Evolutionary conservation across 139 green algal genomes (phyloP).

Genomic region (Chlamydomonas sphaeroides): DNA sequence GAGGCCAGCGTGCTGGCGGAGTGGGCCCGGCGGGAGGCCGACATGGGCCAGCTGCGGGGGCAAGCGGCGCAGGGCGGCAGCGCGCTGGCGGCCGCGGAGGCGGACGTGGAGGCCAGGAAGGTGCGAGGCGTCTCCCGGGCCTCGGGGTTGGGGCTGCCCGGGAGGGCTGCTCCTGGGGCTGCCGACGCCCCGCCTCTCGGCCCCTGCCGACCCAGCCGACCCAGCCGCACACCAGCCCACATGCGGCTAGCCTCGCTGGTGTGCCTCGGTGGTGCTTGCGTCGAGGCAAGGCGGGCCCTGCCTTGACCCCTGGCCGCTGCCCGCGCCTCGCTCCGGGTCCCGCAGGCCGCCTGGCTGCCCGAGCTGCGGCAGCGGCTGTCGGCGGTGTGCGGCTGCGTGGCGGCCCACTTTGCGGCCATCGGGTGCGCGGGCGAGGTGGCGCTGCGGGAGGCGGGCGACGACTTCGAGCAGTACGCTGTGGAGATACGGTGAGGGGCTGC

Average conservation of each 20-base stretch:
- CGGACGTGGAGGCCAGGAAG: conserved; percentile 12
- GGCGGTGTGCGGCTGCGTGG: conserved; percentile 83
- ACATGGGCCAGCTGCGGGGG: background rate
- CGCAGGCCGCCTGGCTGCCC: conserved; percentile 83
- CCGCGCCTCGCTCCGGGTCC: background rate
- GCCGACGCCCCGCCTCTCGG: no score
- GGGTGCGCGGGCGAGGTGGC: conserved; percentile 82
- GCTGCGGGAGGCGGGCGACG: conserved; percentile 68
- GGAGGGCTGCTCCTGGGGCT: no score
- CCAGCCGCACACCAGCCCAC: no score
- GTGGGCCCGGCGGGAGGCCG: conserved; percentile 4
- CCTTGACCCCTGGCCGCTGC: no score
- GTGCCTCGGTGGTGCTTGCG: no score
- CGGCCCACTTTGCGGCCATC: conserved; percentile 80
- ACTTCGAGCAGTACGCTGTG: conserved; percentile 80
- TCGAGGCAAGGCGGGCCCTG: no score
- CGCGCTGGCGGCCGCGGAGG: background rate
- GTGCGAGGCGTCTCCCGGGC: no score
- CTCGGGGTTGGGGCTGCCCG: no score
- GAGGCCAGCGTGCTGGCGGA: conserved; percentile 30
- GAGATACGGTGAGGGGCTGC: conserved; percentile 61
- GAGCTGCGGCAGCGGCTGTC: conserved; percentile 75
- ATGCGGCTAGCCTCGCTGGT: no score
- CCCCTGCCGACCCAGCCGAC: no score
- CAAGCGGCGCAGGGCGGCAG: background rate